Conservation (phyloP, 2,329 filamentous ascomycete species). For the Neonectria hederae region DNA sequence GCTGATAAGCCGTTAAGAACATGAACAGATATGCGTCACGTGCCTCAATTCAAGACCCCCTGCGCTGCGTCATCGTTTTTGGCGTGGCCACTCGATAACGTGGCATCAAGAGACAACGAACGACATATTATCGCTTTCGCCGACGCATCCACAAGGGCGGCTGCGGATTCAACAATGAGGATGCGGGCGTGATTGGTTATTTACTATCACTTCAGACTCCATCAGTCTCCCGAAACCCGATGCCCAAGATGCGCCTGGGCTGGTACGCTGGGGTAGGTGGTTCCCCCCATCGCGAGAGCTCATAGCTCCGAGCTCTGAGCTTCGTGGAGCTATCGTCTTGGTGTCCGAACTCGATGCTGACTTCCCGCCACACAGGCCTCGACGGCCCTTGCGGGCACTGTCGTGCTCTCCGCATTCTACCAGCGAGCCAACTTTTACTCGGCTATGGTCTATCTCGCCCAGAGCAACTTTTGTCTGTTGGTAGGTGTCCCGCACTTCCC, state of each 20-base stretch:
- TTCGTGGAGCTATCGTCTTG: slow-evolving; percentile 36
- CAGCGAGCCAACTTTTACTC: slow-evolving; percentile 99
- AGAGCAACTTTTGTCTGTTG: slow-evolving; percentile 95
- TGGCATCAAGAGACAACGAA: slow-evolving; percentile 41
- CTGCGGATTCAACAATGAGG: slow-evolving; percentile 35
- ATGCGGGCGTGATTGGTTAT: slow-evolving; percentile 34
- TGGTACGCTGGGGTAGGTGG: slow-evolving; percentile 69
- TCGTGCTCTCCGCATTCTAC: slow-evolving; percentile 90
- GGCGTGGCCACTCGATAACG: slow-evolving; percentile 40
- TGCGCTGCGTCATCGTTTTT: slow-evolving; percentile 42
- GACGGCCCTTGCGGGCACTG: slow-evolving; percentile 81
- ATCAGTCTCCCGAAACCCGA: slow-evolving; percentile 31
- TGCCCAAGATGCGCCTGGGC: slow-evolving; percentile 64
- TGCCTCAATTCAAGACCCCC: slow-evolving; percentile 28
- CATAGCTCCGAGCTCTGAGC: slow-evolving; percentile 35
- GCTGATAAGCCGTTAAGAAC: neutral
- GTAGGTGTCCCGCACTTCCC: slow-evolving; percentile 57
- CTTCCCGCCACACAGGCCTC: slow-evolving; percentile 68
- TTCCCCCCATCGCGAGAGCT: slow-evolving; percentile 5
- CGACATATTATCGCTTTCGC: slow-evolving; percentile 19
- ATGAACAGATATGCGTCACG: slow-evolving; percentile 33
- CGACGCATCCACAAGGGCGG: slow-evolving; percentile 26
- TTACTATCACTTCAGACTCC: slow-evolving; percentile 21
- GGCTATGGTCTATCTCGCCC: slow-evolving; percentile 93
- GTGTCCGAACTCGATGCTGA: slow-evolving; percentile 32